Evolutionary conservation across 2,329 filamentous ascomycete species (phyloP).

Genomic region (Delphinella strobiligena): DNA sequence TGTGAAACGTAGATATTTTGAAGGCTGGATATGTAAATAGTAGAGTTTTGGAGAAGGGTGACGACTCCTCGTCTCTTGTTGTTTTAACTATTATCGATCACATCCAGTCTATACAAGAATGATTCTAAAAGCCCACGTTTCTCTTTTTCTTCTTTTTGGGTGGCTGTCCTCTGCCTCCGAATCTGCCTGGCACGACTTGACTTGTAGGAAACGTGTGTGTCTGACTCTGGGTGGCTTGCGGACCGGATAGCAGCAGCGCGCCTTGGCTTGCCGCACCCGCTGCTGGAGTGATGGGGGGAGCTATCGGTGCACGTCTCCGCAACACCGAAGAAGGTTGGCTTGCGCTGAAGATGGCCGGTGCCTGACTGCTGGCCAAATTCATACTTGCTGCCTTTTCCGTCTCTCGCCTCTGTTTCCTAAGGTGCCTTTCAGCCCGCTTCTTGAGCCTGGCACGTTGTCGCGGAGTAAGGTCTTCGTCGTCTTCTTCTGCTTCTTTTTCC

Average conservation of each 20-base stretch:
- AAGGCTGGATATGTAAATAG: too few species aligned
- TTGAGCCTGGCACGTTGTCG: constrained; percentile 24
- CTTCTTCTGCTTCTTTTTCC: constrained; percentile 18
- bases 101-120: too few species aligned
- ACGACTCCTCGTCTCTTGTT: too few species aligned
- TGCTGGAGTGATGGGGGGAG: constrained; percentile 1
- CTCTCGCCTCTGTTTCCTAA: constrained; percentile 29
- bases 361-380: constrained; percentile 18
- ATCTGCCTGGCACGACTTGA: constrained; percentile 20
- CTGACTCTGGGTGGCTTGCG: constrained; percentile 3
- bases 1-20: not conserved
- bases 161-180: constrained; percentile 22
- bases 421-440: constrained; percentile 27
- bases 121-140: not conserved
- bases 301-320: constrained; percentile 5
- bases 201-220: constrained; percentile 14
- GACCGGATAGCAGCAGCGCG: constrained; percentile 5
- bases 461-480: constrained; percentile 24
- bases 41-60: too few species aligned
- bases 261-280: constrained; percentile 8
- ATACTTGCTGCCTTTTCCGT: constrained; percentile 15
- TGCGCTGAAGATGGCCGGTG: constrained; percentile 17
- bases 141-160: constrained; percentile 24
- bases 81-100: too few species aligned
- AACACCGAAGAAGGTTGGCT: constrained; percentile 13